Evolutionary conservation across 2,329 filamentous ascomycete genomes (phyloP).

Genomic region (Claviceps africana): DNA sequence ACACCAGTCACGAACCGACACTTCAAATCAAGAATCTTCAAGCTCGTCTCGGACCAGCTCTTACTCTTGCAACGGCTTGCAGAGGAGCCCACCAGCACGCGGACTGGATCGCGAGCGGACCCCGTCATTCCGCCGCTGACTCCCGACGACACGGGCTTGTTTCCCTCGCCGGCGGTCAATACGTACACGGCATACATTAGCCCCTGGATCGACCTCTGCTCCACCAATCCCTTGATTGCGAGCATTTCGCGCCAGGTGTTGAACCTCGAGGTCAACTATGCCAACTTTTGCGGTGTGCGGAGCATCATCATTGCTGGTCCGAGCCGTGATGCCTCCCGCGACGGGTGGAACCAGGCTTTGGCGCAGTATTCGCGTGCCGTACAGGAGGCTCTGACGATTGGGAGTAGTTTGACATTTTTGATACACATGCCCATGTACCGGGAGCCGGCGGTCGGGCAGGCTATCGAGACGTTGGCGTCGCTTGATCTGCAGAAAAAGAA

Average conservation of each 20-base stretch:
- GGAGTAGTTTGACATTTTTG: conserved; percentile 63
- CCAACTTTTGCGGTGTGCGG: conserved; percentile 81
- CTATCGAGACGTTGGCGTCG: conserved; percentile 37
- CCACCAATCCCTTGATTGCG: conserved; percentile 66
- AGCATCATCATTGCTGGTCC: conserved; percentile 76
- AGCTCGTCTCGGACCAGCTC: conserved; percentile 43
- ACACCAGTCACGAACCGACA: conserved; percentile 61
- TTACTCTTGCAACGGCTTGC: conserved; percentile 28
- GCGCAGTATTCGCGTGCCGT: conserved; percentile 73
- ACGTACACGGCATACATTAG: conserved; percentile 71
- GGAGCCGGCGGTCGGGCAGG: conserved; percentile 45
- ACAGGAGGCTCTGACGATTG: conserved; percentile 62
- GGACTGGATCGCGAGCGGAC: conserved; percentile 34
- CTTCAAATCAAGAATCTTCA: conserved; percentile 56
- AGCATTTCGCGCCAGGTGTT: conserved; percentile 82
- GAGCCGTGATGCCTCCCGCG: conserved; percentile 42
- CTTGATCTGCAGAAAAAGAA: conserved; percentile 18
- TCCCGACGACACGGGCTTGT: conserved; percentile 63
- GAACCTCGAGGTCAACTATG: conserved; percentile 83
- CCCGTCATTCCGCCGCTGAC: conserved; percentile 56
- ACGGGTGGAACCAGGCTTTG: conserved; percentile 36
- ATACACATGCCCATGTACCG: conserved; percentile 77
- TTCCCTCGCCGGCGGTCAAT: conserved; percentile 52
- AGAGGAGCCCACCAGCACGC: conserved; percentile 23
- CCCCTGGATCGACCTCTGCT: conserved; percentile 84